These are phyloP conservation scores for Anthracocystis panici-leucophaei DNA, from an alignment of 1,284 basidiomycete species.

Conservation along the genomic window DNA sequence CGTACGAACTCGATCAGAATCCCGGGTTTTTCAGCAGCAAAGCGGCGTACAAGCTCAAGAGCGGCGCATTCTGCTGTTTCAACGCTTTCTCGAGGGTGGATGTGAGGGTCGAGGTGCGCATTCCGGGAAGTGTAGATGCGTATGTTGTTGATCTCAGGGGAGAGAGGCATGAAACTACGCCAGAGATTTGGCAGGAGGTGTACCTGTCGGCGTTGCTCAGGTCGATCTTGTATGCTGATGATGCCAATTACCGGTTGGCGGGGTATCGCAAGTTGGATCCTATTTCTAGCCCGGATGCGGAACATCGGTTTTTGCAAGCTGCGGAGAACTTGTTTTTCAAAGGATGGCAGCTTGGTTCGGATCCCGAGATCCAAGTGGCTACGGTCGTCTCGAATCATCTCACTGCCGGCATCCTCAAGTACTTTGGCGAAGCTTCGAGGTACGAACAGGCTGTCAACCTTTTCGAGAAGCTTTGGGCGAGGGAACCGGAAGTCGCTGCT, in stretches of 20 bases:
- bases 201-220: conserved; percentile 92
- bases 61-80: conserved; percentile 97
- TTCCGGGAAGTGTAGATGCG: conserved; percentile 94
- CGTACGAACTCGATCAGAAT: conserved; percentile 91
- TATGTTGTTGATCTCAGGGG: conserved; percentile 94
- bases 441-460: conserved; percentile 89
- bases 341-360: conserved; percentile 98
- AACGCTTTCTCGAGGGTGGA: conserved; percentile 98
- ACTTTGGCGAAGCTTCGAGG: conserved; percentile 91
- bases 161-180: conserved; percentile 90
- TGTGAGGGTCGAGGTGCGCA: conserved; percentile 96
- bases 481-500: conserved; percentile 89
- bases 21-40: conserved; percentile 86
- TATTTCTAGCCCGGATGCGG: conserved; percentile 87
- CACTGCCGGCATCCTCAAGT: conserved; percentile 93
- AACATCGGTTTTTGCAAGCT: conserved; percentile 88
- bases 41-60: conserved; percentile 87
- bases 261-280: conserved; percentile 96
- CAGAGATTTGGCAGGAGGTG: conserved; percentile 96
- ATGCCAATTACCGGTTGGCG: conserved; percentile 88
- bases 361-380: conserved; percentile 98
- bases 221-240: conserved; percentile 93
- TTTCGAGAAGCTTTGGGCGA: conserved; percentile 87
- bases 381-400: conserved; percentile 97
- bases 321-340: conserved; percentile 91